These are phyloP conservation scores for Saccharomycopsis phalli DNA, from an alignment of 1,139 yeast genomes.

Conservation along the genomic window DNA sequence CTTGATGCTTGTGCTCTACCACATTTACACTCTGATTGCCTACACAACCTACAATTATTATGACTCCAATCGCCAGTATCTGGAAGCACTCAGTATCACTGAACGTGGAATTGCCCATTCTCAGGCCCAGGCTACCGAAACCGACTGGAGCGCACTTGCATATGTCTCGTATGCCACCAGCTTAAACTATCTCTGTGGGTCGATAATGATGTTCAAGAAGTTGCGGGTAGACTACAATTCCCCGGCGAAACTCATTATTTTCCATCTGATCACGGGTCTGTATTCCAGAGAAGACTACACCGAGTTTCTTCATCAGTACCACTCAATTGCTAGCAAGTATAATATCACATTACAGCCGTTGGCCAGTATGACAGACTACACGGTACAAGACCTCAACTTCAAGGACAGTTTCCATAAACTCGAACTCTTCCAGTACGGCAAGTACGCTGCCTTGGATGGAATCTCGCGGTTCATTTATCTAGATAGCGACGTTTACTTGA, in stretches of 20 bases:
- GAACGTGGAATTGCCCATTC: no score
- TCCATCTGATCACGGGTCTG: conserved; percentile 20
- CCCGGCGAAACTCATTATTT: conserved; percentile 33
- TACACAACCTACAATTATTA: conserved; percentile 11
- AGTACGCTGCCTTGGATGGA: conserved; percentile 28
- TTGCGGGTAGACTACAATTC: conserved; percentile 29
- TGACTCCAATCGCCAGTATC: neutral
- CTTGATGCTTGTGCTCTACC: neutral
- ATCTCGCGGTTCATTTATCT: conserved; percentile 35
- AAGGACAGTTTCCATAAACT: conserved; percentile 17
- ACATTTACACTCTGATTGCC: neutral
- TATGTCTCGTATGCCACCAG: conserved; percentile 43
- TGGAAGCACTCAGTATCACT: no score
- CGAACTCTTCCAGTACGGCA: conserved; percentile 13
- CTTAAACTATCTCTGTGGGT: conserved; percentile 34
- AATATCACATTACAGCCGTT: conserved; percentile 23
- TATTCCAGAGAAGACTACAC: conserved; percentile 9
- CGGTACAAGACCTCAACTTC: conserved; percentile 16
- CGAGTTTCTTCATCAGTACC: conserved; percentile 6
- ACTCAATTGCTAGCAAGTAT: conserved; percentile 23
- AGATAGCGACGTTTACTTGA: conserved; percentile 33
- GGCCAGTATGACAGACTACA: neutral
- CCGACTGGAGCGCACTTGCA: conserved; percentile 33
- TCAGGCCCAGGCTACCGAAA: conserved; percentile 4
- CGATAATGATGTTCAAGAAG: conserved; percentile 33